phyloP scores from a whole-genome alignment of 257 asterid species.

The Primulina huaijiensis region DNA sequence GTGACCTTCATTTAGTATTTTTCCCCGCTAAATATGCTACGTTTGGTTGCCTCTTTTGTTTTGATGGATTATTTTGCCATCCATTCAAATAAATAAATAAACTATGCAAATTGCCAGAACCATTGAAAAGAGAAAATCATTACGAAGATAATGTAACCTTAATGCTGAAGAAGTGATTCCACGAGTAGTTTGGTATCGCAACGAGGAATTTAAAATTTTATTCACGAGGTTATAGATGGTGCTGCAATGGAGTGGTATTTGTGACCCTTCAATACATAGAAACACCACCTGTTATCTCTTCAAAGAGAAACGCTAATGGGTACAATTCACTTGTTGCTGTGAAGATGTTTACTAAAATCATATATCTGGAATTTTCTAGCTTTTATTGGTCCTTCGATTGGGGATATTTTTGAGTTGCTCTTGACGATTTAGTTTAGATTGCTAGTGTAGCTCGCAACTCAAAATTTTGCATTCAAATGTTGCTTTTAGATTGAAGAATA shows the following conservation, averaged over 20 bases:
- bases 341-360: constrained; percentile 14
- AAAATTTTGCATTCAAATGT: constrained; percentile 22
- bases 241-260: constrained; percentile 14
- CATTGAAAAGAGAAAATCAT: constrained; percentile 15
- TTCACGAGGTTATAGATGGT: constrained; percentile 17
- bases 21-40: constrained; percentile 19
- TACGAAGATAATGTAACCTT: constrained; percentile 4
- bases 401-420: constrained; percentile 11
- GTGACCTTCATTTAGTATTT: constrained; percentile 35
- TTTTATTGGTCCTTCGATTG: neutral
- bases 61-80: neutral
- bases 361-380: constrained; percentile 12
- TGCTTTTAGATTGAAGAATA: constrained; percentile 87
- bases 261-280: constrained; percentile 19
- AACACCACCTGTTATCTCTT: constrained; percentile 7
- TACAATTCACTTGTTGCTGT: constrained; percentile 3
- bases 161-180: constrained; percentile 18
- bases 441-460: constrained; percentile 20
- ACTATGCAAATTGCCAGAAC: constrained; percentile 2
- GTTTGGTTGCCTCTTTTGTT: constrained; percentile 7
- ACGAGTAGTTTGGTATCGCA: constrained; percentile 12
- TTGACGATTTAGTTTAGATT: neutral
- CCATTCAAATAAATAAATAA: neutral
- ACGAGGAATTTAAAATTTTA: neutral
- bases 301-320: constrained; percentile 15